Base-by-base conservation (phyloP, 768 basidiomycete genomes). In the Suillus variegatus region DNA sequence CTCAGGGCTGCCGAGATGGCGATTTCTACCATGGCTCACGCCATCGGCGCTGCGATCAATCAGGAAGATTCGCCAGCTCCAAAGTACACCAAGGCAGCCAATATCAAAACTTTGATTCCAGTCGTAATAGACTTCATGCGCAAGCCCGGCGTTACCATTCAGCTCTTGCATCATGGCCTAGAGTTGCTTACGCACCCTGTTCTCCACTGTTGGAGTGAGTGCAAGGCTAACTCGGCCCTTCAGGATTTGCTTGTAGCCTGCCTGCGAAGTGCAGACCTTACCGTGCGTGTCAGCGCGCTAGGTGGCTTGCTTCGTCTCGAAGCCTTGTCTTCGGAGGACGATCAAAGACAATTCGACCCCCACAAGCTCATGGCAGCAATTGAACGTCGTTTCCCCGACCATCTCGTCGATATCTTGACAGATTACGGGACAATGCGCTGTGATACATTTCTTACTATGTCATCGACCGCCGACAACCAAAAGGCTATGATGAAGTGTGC, bases 221-320 rank as follows among this genome's bases (percentile, higher is more conserved):
- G 81, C 73, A 76, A 82, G 63, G 76, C 77, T 0, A 79, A 80
- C 40, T 82, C 83, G 1, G 72, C 80, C 1, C 75, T 84, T 61
- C 73, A 83, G 16, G 77, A 79, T n/a, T 82, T 87, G 61, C 77
- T 90, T 18, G 82, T 88, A 22, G 84, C 87, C 0, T 82, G 82
- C 32, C 73, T 89, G 40, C 82, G 87, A 51, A 84, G 84, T 73
- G 76, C 77, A 41, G 86, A 89, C 71, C 82, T 88, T 75, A 78
- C 81, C 41, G 80, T 76, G 3, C 84, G 87, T 6, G 84, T 81
- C 70, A 74, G 74, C 2, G 87, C 84, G 16, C 79, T 90, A 6
- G 83, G 82, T 4, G 86, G 80, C 6, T 75, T 90, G 20, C 76
- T 88, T 43, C 81, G 85, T 36, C 75, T 89, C 13, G 82, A 87